These are phyloP conservation scores for Prunus mira DNA, from an alignment of 306 rosid species.

Conservation along the genomic window DNA sequence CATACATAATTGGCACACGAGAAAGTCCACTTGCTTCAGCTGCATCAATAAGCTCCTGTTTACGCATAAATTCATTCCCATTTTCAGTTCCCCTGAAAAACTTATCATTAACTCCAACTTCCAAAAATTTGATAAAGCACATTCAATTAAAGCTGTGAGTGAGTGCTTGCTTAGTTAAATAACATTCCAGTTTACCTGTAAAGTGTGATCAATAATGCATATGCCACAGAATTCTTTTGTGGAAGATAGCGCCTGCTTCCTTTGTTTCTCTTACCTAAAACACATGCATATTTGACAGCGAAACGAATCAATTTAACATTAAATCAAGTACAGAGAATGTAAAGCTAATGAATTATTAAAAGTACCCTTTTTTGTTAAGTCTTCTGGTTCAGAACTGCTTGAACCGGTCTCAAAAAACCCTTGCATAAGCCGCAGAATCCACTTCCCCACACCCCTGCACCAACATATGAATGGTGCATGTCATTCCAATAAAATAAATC, in stretches of 20 bases:
- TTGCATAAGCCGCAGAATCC: constrained; percentile 83
- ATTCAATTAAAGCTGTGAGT: neutral
- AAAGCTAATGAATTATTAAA: constrained; percentile 3
- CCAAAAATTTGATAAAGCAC: neutral
- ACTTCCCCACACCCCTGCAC: constrained; percentile 88
- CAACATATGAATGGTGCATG: constrained; percentile 13
- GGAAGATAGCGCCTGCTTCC: constrained; percentile 67
- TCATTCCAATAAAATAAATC: constrained; percentile 1
- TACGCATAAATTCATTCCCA: constrained; percentile 82
- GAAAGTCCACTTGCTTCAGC: constrained; percentile 94
- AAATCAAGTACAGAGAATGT: neutral
- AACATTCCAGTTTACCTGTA: constrained; percentile 40
- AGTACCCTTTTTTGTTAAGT: constrained; percentile 47
- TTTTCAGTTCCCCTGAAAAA: constrained; percentile 61
- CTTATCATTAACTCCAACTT: constrained; percentile 18
- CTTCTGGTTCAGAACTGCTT: constrained; percentile 56
- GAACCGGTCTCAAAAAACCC: constrained; percentile 60
- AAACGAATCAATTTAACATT: neutral
- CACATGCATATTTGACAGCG: constrained; percentile 9
- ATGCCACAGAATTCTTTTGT: constrained; percentile 80
- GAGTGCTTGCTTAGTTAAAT: neutral
- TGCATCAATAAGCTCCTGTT: constrained; percentile 88
- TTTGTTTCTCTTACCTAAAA: constrained; percentile 55
- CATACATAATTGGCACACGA: constrained; percentile 76
- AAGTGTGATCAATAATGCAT: constrained; percentile 78